Evolutionary conservation across 2,329 filamentous ascomycete species (phyloP).

Genomic region (Fusarium xyrophilum): DNA sequence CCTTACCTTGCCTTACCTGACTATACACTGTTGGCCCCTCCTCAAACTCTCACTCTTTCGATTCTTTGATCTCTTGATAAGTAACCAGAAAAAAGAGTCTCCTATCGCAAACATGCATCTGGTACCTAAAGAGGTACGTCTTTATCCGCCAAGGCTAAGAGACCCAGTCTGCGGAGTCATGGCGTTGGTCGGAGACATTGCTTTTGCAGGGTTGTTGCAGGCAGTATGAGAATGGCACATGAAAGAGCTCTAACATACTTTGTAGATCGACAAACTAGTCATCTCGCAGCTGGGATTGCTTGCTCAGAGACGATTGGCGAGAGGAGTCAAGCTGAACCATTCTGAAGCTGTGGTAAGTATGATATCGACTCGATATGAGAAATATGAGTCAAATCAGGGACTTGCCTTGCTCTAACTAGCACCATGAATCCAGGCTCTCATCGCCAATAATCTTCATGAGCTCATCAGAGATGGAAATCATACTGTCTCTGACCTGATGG

Average conservation of each 20-base stretch:
- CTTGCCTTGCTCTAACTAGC: conserved; percentile 7
- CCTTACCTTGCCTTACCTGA: not conserved
- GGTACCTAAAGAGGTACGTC: conserved; percentile 56
- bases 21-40: conserved; percentile 4
- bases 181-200: conserved; percentile 15
- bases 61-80: not conserved
- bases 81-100: not conserved
- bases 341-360: conserved; percentile 78
- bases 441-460: conserved; percentile 90
- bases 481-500: conserved; percentile 91
- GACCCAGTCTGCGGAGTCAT: conserved; percentile 16
- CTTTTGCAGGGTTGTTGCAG: conserved; percentile 32
- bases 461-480: conserved; percentile 96
- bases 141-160: conserved; percentile 11
- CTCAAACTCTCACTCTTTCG: not conserved
- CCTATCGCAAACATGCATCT: conserved; percentile 52
- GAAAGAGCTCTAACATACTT: conserved; percentile 17
- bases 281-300: conserved; percentile 88
- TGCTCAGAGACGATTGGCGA: conserved; percentile 85
- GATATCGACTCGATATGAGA: not conserved
- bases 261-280: conserved; percentile 91
- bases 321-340: conserved; percentile 89
- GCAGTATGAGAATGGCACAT: not conserved
- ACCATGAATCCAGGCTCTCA: conserved; percentile 65
- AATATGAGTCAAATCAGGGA: not conserved